phyloP scores from a whole-genome alignment of 2,329 filamentous ascomycete genomes.

The Sporothrix protearum region DNA sequence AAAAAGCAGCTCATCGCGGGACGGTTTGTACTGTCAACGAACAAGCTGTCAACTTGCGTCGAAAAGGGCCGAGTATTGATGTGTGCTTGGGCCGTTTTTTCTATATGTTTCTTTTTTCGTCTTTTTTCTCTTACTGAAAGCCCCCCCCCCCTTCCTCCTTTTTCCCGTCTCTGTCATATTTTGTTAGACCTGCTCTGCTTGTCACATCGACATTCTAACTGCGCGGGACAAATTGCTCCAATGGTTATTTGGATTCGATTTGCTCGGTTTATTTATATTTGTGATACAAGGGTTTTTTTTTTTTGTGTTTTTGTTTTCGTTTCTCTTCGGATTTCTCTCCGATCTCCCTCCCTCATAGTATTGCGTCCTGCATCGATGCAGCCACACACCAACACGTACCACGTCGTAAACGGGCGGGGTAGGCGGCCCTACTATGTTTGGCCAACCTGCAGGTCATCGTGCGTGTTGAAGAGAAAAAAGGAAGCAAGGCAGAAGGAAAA shows the following conservation, averaged over 20 bases:
- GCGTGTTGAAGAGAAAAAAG: neutral
- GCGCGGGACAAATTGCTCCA: neutral
- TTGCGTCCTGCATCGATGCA: neutral
- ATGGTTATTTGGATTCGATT: neutral
- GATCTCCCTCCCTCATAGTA: neutral
- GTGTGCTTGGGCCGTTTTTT: neutral
- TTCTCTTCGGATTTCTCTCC: neutral
- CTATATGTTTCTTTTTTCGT: neutral
- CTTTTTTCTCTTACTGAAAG: neutral
- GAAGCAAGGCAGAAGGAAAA: neutral
- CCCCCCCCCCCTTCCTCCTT: neutral
- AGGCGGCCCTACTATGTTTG: neutral
- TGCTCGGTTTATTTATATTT: neutral
- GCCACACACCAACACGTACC: neutral
- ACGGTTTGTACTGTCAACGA: neutral
- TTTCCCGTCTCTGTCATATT: neutral
- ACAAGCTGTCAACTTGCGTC: neutral
- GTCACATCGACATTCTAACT: neutral
- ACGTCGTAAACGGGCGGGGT: constrained; percentile 12
- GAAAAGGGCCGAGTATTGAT: neutral
- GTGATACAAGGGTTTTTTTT: neutral
- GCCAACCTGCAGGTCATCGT: constrained; percentile 7
- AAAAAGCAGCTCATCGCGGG: neutral
- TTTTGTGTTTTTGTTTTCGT: neutral
- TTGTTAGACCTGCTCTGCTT: neutral